A percentile compares a stretch with the other conserved stretches of the same genome.
Evolutionary conservation across 106 monocot species (phyloP).

Genomic region (Ottelia alismoides): DNA sequence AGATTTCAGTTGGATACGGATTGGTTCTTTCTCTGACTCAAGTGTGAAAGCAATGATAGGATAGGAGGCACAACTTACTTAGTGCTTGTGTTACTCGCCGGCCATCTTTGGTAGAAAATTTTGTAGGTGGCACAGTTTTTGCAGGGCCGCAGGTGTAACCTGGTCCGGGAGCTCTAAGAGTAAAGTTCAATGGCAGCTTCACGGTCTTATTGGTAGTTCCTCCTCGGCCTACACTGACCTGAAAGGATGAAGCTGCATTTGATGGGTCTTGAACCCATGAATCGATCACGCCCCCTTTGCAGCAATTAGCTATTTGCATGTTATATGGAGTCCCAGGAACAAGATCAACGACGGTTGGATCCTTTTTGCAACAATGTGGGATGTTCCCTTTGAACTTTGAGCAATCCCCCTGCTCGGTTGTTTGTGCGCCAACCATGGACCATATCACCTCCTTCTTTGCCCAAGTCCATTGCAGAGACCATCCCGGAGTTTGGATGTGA

Average conservation of each 20-base stretch:
- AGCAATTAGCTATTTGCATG: slow-evolving; percentile 74
- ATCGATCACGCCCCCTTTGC: slow-evolving; percentile 67
- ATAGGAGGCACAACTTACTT: slow-evolving; percentile 59
- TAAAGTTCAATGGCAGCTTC: slow-evolving; percentile 53
- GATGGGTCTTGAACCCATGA: slow-evolving; percentile 57
- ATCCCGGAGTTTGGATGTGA: slow-evolving; percentile 72
- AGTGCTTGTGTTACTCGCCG: slow-evolving; percentile 77
- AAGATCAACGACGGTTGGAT: slow-evolving; percentile 51
- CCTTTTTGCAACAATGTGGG: slow-evolving; percentile 63
- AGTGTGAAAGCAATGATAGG: too few species aligned
- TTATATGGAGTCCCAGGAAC: slow-evolving; percentile 74
- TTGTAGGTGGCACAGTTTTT: slow-evolving; percentile 42
- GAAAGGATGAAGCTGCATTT: slow-evolving; percentile 50
- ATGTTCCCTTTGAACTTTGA: slow-evolving; percentile 50
- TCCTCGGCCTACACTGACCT: slow-evolving; percentile 47
- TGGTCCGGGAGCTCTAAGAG: slow-evolving; percentile 54
- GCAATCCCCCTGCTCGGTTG: slow-evolving; percentile 71
- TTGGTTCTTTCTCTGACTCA: not conserved
- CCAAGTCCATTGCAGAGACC: slow-evolving; percentile 75
- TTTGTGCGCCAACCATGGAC: slow-evolving; percentile 56
- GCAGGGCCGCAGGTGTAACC: slow-evolving; percentile 68
- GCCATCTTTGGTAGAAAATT: slow-evolving; percentile 44
- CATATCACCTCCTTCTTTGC: slow-evolving; percentile 70
- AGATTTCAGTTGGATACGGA: not conserved
- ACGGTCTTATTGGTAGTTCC: slow-evolving; percentile 75